phyloP scores from a whole-genome alignment of 1,284 basidiomycete genomes.

The Tremellales sp. region DNA sequence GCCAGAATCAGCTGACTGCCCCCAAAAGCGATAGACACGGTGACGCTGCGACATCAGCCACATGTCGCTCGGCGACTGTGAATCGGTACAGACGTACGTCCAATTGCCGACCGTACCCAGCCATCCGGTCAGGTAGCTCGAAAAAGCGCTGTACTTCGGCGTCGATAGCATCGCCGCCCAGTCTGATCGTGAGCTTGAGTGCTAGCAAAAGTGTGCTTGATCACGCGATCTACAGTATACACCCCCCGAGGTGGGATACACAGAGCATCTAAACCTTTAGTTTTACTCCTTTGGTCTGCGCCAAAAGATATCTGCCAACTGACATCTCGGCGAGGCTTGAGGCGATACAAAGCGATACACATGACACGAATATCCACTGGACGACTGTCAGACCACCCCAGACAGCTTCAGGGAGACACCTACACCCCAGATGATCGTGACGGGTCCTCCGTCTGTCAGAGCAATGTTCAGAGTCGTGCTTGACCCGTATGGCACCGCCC shows the following conservation, averaged over 20 bases:
- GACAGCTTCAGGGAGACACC: constrained; percentile 3
- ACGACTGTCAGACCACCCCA: neutral
- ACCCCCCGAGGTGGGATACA: constrained; percentile 51
- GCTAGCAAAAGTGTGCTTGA: neutral
- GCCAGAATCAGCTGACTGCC: constrained; percentile 52
- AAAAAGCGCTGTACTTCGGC: constrained; percentile 47
- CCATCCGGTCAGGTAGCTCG: constrained; percentile 52
- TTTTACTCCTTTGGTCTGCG: too few relatives aligned
- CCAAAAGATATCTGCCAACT: constrained; percentile 3
- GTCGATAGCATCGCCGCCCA: constrained; percentile 51
- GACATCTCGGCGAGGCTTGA: constrained; percentile 50
- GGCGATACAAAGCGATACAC: constrained; percentile 51
- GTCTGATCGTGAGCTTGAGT: constrained; percentile 21
- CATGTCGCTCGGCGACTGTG: constrained; percentile 7
- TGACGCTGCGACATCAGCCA: constrained; percentile 29
- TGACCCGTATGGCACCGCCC: constrained; percentile 50
- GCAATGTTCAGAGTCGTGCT: constrained; percentile 49
- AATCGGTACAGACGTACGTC: constrained; percentile 34
- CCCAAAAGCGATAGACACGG: constrained; percentile 52
- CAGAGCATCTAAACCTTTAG: constrained; percentile 40
- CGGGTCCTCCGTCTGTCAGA: constrained; percentile 50
- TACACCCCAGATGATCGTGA: constrained; percentile 48
- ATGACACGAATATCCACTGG: constrained; percentile 50
- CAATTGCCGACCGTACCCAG: constrained; percentile 52
- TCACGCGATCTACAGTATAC: constrained; percentile 45